Evolutionary conservation across 805 yeast species (phyloP).

Genomic region (Candida incommunis): DNA sequence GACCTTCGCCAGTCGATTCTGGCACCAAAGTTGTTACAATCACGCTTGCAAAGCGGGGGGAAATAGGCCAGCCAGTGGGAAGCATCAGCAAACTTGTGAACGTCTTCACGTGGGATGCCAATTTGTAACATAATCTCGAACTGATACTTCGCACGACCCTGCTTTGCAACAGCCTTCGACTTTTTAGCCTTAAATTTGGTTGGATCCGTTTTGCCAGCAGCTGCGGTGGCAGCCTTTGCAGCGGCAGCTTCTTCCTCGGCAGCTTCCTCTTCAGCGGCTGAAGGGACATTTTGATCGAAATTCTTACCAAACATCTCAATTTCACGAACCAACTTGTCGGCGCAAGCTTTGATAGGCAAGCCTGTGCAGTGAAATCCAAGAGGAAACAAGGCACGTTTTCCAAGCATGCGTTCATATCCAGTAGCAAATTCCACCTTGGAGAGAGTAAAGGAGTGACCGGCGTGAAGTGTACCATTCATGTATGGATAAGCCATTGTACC

Average conservation of each 20-base stretch:
- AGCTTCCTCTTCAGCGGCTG: slow-evolving; percentile 42
- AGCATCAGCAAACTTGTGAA: slow-evolving; percentile 83
- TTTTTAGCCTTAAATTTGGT: slow-evolving; percentile 88
- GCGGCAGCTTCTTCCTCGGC: slow-evolving; percentile 20
- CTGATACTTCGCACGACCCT: slow-evolving; percentile 89
- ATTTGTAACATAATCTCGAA: slow-evolving; percentile 91
- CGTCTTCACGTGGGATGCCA: slow-evolving; percentile 75
- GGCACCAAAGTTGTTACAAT: slow-evolving; percentile 74
- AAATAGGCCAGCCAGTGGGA: slow-evolving; percentile 78
- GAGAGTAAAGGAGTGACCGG: slow-evolving; percentile 92
- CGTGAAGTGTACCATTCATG: slow-evolving; percentile 97
- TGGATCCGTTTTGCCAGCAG: slow-evolving; percentile 48
- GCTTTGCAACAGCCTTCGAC: slow-evolving; percentile 86
- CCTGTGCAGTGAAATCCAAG: slow-evolving; percentile 99
- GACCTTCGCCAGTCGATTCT: slow-evolving; percentile 98
- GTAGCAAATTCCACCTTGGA: slow-evolving; percentile 86
- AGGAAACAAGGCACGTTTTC: slow-evolving; percentile 85
- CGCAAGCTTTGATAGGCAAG: slow-evolving; percentile 91
- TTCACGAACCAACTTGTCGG: slow-evolving; percentile 90
- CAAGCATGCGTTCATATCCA: slow-evolving; percentile 91
- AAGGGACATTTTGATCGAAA: slow-evolving; percentile 37
- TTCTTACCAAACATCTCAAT: slow-evolving; percentile 79
- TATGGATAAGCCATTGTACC: slow-evolving; percentile 97
- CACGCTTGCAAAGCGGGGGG: slow-evolving; percentile 78
- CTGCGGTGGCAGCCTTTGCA: slow-evolving; percentile 12